phyloP scores from a whole-genome alignment of 2,329 filamentous ascomycete genomes.

The Acephala macrosclerotiorum region DNA sequence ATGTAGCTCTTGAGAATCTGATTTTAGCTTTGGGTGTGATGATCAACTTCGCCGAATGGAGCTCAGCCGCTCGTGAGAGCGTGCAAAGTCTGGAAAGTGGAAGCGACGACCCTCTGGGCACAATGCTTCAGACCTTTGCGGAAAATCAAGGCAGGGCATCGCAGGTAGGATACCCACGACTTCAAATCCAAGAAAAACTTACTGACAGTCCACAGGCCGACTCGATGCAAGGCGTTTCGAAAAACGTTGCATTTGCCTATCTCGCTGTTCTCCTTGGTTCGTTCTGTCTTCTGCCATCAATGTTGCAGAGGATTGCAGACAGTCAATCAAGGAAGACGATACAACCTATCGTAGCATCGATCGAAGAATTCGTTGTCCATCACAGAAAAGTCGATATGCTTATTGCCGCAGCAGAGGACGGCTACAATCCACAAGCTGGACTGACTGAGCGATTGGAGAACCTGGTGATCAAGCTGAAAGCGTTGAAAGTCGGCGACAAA shows the following conservation, averaged over 20 bases:
- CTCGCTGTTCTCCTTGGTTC: slow-evolving; percentile 85
- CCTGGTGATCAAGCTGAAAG: slow-evolving; percentile 34
- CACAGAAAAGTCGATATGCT: slow-evolving; percentile 64
- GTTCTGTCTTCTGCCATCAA: slow-evolving; percentile 66
- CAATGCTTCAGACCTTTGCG: slow-evolving; percentile 71
- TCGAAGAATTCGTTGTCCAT: slow-evolving; percentile 68
- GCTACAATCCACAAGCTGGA: slow-evolving; percentile 51
- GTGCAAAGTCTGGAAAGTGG: slow-evolving; percentile 50
- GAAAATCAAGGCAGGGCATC: slow-evolving; percentile 69
- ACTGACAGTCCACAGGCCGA: slow-evolving; percentile 58
- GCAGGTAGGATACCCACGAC: slow-evolving; percentile 62
- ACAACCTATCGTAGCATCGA: slow-evolving; percentile 58
- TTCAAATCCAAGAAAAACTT: neutral
- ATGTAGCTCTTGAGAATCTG: slow-evolving; percentile 69
- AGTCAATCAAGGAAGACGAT: slow-evolving; percentile 56
- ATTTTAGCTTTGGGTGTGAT: slow-evolving; percentile 81
- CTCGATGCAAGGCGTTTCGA: slow-evolving; percentile 76
- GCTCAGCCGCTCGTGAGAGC: slow-evolving; percentile 63
- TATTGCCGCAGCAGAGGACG: slow-evolving; percentile 52
- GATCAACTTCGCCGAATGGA: slow-evolving; percentile 89
- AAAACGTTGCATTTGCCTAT: slow-evolving; percentile 87
- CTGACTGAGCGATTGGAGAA: slow-evolving; percentile 48
- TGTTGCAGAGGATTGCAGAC: slow-evolving; percentile 51
- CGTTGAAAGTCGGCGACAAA: slow-evolving; percentile 7
- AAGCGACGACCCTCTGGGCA: slow-evolving; percentile 57